Conservation (phyloP, 1,284 basidiomycete genomes). For the Sphagnurus paluster region DNA sequence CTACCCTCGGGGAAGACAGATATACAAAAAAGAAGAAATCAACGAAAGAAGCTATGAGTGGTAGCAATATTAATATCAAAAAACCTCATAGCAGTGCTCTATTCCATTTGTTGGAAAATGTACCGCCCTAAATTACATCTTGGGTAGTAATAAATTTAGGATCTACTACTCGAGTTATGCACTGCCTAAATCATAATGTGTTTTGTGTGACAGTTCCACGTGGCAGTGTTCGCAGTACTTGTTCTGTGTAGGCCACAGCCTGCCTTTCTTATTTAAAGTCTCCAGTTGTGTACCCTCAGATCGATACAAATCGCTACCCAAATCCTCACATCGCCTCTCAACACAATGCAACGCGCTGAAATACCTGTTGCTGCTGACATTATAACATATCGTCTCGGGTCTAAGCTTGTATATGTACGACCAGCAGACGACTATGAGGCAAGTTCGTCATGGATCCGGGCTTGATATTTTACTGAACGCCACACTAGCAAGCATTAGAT, state of each 20-base stretch:
- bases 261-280: no score
- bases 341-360: constrained; percentile 23
- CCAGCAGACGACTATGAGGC: constrained; percentile 49
- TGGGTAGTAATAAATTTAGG: neutral
- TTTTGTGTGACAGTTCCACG: no score
- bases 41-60: constrained; percentile 8
- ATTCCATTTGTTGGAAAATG: constrained; percentile 11
- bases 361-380: constrained; percentile 35
- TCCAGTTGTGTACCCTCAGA: no score
- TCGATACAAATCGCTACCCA: no score
- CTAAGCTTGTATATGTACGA: constrained; percentile 53
- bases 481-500: constrained; percentile 52
- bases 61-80: constrained; percentile 12
- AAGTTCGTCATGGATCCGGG: constrained; percentile 10
- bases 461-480: neutral
- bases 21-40: constrained; percentile 43
- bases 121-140: neutral
- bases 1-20: constrained; percentile 46
- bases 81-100: constrained; percentile 6
- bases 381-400: constrained; percentile 50
- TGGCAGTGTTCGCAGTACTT: no score
- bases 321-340: constrained; percentile 9
- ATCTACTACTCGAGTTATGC: no score
- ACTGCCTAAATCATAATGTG: no score
- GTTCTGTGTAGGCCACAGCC: no score